Evolutionary conservation across 805 yeast species (phyloP).

Genomic region (Metschnikowia reukaufii): DNA sequence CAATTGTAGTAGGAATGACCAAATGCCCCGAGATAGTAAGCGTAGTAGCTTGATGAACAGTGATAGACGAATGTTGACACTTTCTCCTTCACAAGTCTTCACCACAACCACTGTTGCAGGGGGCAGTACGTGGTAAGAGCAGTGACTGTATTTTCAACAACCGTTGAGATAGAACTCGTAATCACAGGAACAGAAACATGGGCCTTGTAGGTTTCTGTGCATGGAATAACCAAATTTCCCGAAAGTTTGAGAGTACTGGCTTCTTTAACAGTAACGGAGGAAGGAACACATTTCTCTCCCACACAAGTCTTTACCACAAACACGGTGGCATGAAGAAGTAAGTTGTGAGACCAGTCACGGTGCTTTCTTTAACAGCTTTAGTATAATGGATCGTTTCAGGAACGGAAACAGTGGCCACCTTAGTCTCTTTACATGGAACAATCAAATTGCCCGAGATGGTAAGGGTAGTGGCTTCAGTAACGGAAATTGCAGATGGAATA

Average conservation of each 20-base stretch:
- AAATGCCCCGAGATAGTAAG: slow-evolving; percentile 34
- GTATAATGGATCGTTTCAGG: neutral
- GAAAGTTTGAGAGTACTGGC: slow-evolving; percentile 35
- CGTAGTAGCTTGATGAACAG: slow-evolving; percentile 33
- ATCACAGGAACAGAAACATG: neutral
- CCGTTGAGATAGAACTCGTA: slow-evolving; percentile 21
- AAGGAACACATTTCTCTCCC: no score
- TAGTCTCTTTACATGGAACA: slow-evolving; percentile 23
- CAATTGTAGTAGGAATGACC: no score
- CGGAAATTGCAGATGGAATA: slow-evolving; percentile 26
- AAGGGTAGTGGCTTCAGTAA: slow-evolving; percentile 32
- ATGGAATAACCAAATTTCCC: slow-evolving; percentile 30
- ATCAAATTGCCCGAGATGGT: slow-evolving; percentile 35
- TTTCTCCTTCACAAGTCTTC: slow-evolving; percentile 31
- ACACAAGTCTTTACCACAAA: no score
- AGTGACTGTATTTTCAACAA: slow-evolving; percentile 31
- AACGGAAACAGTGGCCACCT: slow-evolving; percentile 3
- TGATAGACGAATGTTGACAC: slow-evolving; percentile 28
- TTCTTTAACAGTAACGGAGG: slow-evolving; percentile 28
- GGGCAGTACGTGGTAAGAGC: slow-evolving; percentile 42
- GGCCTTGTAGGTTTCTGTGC: slow-evolving; percentile 7
- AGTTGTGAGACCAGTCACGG: slow-evolving; percentile 36
- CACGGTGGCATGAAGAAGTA: slow-evolving; percentile 35
- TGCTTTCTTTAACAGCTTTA: slow-evolving; percentile 1
- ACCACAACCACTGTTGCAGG: slow-evolving; percentile 32